Percentiles rank a stretch among this genome's conserved stretches.
Conservation (phyloP, 1,284 basidiomycete species). For the Ceratobasidium sp. region DNA sequence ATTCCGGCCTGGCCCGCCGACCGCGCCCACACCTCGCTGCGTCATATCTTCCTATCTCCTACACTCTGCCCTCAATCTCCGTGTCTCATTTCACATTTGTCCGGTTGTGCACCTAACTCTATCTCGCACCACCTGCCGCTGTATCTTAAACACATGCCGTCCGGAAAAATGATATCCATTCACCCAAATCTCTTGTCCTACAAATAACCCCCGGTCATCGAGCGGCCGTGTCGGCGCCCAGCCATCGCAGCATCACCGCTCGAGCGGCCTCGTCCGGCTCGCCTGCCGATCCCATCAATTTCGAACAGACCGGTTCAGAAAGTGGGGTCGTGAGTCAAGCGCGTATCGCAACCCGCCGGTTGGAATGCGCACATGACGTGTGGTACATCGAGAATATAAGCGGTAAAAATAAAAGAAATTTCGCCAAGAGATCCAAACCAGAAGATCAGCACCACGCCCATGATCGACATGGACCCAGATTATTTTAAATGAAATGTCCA, state of each 20-base stretch:
- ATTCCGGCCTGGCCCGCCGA: background rate
- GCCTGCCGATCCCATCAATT: background rate
- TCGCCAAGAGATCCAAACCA: no score
- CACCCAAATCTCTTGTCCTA: no score
- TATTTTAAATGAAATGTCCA: no score
- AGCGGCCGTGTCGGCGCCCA: conserved; percentile 21
- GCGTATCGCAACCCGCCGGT: background rate
- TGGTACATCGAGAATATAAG: background rate
- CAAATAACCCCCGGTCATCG: background rate
- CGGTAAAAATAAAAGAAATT: background rate
- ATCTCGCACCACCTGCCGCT: no score
- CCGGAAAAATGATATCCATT: no score
- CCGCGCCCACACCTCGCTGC: background rate
- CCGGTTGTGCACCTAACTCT: no score
- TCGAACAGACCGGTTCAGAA: background rate
- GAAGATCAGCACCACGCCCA: no score
- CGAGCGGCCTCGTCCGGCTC: conserved; percentile 3
- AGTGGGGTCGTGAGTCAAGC: background rate
- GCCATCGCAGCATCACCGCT: conserved; percentile 39
- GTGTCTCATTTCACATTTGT: no score
- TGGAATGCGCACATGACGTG: background rate
- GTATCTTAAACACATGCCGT: no score
- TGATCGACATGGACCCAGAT: no score
- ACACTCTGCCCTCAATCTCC: background rate
- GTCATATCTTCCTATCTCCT: background rate